Evolutionary conservation across 2,329 filamentous ascomycete species (phyloP), one percentile per base, ranked within the genome.

Genomic region (Diaporthe vaccinii): DNA sequence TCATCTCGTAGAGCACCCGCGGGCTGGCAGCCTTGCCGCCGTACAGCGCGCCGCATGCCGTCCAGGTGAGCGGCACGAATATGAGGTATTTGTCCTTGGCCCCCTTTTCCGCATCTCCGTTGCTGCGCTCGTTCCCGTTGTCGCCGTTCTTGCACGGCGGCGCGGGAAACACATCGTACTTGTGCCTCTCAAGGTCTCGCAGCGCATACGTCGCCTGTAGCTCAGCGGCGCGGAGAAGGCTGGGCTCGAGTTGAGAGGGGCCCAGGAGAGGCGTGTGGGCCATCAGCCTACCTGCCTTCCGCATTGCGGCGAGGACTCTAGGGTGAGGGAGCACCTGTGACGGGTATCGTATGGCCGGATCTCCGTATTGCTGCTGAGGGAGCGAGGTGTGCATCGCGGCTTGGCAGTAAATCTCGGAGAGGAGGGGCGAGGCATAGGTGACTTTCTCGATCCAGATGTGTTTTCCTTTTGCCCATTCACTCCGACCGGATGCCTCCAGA

Each of bases 1-100:
- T 76, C 75, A 78, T 78, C 17, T 78, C 76, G 7, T 61, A 44
- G 3, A 76, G 34, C 10, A 72, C 31, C 6, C 22, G 57, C 12
- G 61, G 28, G 49, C 53, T 61, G 17, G 41, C 53, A 17, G 53
- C 44, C 44, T 2, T 49, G 5, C 6, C 25, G 15, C 69, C 53
- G n/a, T 51, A 34, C 39, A 46, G 15, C 53, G 53, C 53, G 22
- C 25, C 28, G 57, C 69, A 59, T 3, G 69, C 55, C 39, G 69
- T 72, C 31, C 34, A 61, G 3, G 41, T 49, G 7, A 72, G 41
- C 4, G 70, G 70, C 6, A 72, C 49, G 31, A 62, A 39, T 4
- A 28, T 20, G 20, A 53, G 10, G 22, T 72, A 72, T 28, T n/a
- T 53, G 41, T 61, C 70, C 12, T 41, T 44, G 1, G 51, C 22